Evolutionary conservation across 257 asterid species (phyloP), one percentile per base, ranked within the genome.

Genomic region (Fraxinus cuspidata): DNA sequence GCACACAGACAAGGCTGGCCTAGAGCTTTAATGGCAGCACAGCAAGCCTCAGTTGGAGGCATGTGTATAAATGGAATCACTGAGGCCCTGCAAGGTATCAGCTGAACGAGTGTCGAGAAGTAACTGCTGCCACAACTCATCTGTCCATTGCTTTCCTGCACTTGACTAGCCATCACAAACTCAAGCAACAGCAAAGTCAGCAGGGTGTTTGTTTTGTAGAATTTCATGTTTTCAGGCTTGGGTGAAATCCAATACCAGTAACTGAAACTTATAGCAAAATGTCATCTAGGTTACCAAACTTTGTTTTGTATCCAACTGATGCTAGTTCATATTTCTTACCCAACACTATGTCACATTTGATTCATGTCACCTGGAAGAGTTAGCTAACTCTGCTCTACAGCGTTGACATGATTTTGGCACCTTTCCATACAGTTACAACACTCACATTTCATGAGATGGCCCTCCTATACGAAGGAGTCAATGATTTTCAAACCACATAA

Each of bases 1-100:
- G 15, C 19, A 51, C 79, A 76, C 4, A 76, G 23, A 29, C 79
- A 76, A 49, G 79, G 73, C 73, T 76, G 79, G 27, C 79, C 79
- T 16, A 76, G 60, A 65, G 73, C 56, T 70, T 70, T 65, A 35
- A 76, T 8, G 42, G 79, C 73, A 21, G 79, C 73, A 40, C 79
- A 76, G 73, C 79, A 76, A 25, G 73, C 79, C 40, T 76, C 79
- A 35, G 37, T 42, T 18, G 79, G 79, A 31, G 79, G 79, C 9
- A 65, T 19, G 44, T 71, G 79, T 8, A 35, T 27, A 27, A 76
- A 76, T 27, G 79, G 65, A 49, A 71, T 31, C 28, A 76, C 79
- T 3, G 79, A 51, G 6, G 79, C 44, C 65, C 79, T 28, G 37
- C 79, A 76, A 19, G 79, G 79, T 9, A 76, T 5, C 29, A 76